Evolutionary conservation across 306 rosid genomes (phyloP).

Genomic region (Cercis canadensis): DNA sequence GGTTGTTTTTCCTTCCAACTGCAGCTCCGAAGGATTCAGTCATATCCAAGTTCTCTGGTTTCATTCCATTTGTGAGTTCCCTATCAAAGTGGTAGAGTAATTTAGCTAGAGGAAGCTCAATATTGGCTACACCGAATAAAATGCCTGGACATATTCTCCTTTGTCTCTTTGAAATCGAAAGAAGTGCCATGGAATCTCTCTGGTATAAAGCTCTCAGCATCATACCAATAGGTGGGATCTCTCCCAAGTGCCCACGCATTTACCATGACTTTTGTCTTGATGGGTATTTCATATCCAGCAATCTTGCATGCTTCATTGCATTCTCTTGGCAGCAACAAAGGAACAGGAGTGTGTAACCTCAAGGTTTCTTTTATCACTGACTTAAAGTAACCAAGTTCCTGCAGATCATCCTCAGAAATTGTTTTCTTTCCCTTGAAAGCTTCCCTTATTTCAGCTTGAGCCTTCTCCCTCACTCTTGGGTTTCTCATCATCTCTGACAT

Average conservation of each 20-base stretch:
- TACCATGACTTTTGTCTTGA: background rate
- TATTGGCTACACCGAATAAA: background rate
- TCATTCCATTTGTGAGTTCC: background rate
- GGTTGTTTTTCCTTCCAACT: background rate
- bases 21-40: background rate
- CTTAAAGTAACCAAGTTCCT: conserved; percentile 10
- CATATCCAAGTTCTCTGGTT: conserved; percentile 6
- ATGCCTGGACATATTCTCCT: conserved; percentile 16
- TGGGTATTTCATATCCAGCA: conserved; percentile 3
- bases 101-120: background rate
- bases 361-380: conserved; percentile 13
- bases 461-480: conserved; percentile 15
- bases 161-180: background rate
- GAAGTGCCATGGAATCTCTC: conserved; percentile 1
- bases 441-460: conserved; percentile 16
- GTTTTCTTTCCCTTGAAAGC: background rate
- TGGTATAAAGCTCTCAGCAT: conserved; percentile 12
- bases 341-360: background rate
- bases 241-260: conserved; percentile 19
- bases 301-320: background rate
- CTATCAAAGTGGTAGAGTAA: background rate
- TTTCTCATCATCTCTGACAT: conserved; percentile 26
- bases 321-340: conserved; percentile 13
- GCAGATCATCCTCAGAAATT: background rate
- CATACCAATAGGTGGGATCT: conserved; percentile 11